A percentile compares a stretch with the other conserved stretches of the same genome.
Evolutionary conservation across 2,329 filamentous ascomycete species (phyloP).

Genomic region (Amauroascus verrucosus): DNA sequence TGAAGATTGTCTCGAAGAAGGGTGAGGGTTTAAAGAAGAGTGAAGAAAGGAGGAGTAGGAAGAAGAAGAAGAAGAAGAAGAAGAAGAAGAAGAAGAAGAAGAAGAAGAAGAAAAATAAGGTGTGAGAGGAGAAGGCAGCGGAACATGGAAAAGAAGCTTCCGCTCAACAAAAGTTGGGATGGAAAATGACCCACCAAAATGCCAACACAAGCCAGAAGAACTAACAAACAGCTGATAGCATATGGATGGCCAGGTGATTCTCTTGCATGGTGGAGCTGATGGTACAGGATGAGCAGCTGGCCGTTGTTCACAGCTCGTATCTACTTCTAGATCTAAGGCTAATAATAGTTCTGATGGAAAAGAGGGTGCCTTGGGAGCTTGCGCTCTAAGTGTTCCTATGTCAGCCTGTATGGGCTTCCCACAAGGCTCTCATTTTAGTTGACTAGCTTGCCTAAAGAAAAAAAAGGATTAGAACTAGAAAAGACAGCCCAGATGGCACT

Average conservation of each 20-base stretch:
- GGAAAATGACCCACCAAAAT: neutral
- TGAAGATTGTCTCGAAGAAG: neutral
- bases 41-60: neutral
- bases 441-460: neutral
- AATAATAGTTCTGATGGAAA: constrained; percentile 4
- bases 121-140: neutral
- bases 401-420: neutral
- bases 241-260: neutral
- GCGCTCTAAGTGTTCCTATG: neutral
- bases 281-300: neutral
- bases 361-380: neutral
- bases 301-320: no score
- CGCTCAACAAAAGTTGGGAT: constrained; percentile 2
- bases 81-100: neutral
- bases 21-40: neutral
- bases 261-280: neutral
- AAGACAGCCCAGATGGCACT: no score
- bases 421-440: neutral
- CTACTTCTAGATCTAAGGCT: no score
- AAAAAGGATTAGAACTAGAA: neutral
- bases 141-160: constrained; percentile 5
- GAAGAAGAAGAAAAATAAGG: neutral
- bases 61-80: neutral
- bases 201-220: no score
- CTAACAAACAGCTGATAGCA: neutral